Evolutionary conservation across 768 basidiomycete genomes (phyloP).

Genomic region (Inosperma sp.): DNA sequence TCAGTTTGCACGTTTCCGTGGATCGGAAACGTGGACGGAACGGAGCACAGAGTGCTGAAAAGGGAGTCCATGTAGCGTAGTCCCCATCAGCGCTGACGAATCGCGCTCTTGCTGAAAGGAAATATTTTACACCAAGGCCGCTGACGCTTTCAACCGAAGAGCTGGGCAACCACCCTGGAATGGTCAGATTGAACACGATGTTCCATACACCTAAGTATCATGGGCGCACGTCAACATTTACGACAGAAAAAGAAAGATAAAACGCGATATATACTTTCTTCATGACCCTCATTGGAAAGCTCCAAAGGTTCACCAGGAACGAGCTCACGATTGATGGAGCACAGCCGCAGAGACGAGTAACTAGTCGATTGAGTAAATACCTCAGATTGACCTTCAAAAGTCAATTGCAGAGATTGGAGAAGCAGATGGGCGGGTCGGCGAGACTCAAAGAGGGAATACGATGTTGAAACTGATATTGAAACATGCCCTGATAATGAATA

Average conservation of each 20-base stretch:
- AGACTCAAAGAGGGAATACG: slow-evolving; percentile 53
- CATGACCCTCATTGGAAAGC: slow-evolving; percentile 59
- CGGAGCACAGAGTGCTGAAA: slow-evolving; percentile 53
- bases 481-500: slow-evolving; percentile 88
- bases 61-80: slow-evolving; percentile 35
- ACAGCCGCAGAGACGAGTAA: slow-evolving; percentile 67
- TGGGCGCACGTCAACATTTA: background rate
- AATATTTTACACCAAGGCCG: slow-evolving; percentile 57
- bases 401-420: slow-evolving; percentile 66
- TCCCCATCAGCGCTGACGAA: slow-evolving; percentile 46
- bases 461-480: slow-evolving; percentile 55
- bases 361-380: slow-evolving; percentile 57
- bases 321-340: slow-evolving; percentile 61
- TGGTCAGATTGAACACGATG: slow-evolving; percentile 70
- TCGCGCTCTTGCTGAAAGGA: slow-evolving; percentile 62
- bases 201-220: slow-evolving; percentile 52
- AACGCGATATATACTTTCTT: slow-evolving; percentile 50
- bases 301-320: slow-evolving; percentile 49
- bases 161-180: slow-evolving; percentile 90
- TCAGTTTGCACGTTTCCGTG: slow-evolving; percentile 36
- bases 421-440: slow-evolving; percentile 47
- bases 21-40: slow-evolving; percentile 44
- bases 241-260: background rate
- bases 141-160: slow-evolving; percentile 48
- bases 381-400: slow-evolving; percentile 86